These are phyloP conservation scores for Mortierella alpina DNA, from an alignment of 192 early-diverging fungal genomes.

Conservation along the genomic window DNA sequence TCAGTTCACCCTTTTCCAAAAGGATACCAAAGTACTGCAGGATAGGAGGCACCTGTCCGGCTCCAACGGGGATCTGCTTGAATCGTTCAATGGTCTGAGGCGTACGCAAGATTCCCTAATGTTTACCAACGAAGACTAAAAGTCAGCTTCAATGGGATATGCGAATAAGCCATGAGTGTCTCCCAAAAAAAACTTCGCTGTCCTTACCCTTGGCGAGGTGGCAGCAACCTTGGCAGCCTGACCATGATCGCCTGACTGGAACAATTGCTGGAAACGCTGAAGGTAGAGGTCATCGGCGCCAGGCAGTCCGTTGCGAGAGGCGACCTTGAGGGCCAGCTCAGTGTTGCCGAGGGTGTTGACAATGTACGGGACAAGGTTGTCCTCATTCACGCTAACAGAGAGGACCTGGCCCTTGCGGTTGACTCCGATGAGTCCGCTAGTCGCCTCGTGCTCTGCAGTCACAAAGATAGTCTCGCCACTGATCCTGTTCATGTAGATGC, in stretches of 20 bases:
- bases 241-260: slow-evolving; percentile 77
- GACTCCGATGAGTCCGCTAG: slow-evolving; percentile 92
- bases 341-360: slow-evolving; percentile 83
- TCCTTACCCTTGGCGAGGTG: slow-evolving; percentile 82
- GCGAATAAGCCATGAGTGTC: background rate
- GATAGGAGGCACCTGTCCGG: slow-evolving; percentile 90
- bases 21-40: slow-evolving; percentile 98
- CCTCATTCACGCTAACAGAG: slow-evolving; percentile 93
- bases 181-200: no score
- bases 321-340: slow-evolving; percentile 91
- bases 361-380: slow-evolving; percentile 92
- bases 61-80: slow-evolving; percentile 79
- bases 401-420: slow-evolving; percentile 98
- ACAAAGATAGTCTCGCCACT: slow-evolving; percentile 99
- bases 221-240: slow-evolving; percentile 97
- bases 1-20: slow-evolving; percentile 93
- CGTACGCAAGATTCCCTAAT: slow-evolving; percentile 91
- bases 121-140: background rate
- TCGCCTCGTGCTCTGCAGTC: slow-evolving; percentile 87
- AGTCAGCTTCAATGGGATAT: background rate
- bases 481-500: slow-evolving; percentile 98
- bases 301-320: slow-evolving; percentile 88
- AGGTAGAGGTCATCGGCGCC: slow-evolving; percentile 94
- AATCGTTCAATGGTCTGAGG: slow-evolving; percentile 95
- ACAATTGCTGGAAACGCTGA: slow-evolving; percentile 90